phyloP scores from a whole-genome alignment of 2,329 filamentous ascomycete genomes.

The Xenoacremonium recifei region DNA sequence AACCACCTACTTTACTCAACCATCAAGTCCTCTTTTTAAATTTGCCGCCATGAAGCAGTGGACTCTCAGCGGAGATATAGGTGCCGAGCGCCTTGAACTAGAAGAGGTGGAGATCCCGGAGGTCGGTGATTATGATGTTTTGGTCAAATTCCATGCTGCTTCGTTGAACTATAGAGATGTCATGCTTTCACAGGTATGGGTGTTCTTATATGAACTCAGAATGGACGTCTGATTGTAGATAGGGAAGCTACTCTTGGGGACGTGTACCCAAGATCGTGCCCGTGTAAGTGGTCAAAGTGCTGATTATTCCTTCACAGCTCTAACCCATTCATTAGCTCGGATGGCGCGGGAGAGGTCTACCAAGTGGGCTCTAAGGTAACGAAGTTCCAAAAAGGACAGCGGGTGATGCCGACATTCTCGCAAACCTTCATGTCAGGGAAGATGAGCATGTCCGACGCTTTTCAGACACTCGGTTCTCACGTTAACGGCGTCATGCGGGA shows the following conservation, averaged over 20 bases:
- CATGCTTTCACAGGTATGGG: background rate
- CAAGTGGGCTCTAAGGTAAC: constrained; percentile 6
- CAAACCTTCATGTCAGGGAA: background rate
- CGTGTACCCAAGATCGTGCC: constrained; percentile 1
- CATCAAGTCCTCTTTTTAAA: too few species aligned
- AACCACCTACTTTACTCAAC: too few species aligned
- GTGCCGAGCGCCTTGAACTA: background rate
- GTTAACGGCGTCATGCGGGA: constrained; percentile 32
- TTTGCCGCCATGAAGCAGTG: too few species aligned
- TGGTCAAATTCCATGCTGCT: background rate
- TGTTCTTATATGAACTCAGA: background rate
- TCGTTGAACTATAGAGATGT: background rate
- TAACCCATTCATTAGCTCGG: too few species aligned
- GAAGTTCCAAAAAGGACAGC: constrained; percentile 1
- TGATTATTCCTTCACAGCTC: too few species aligned
- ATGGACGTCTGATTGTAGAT: background rate
- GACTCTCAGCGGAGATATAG: too few species aligned
- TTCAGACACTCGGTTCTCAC: constrained; percentile 13
- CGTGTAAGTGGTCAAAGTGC: too few species aligned
- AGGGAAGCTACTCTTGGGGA: background rate
- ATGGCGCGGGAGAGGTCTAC: constrained; percentile 6
- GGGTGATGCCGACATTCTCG: constrained; percentile 4
- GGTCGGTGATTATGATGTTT: background rate
- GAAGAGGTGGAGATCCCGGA: background rate
- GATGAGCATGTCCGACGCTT: background rate